Evolutionary conservation across 768 basidiomycete species (phyloP), one percentile per base, ranked within the genome.

Genomic region (Russula dissimulans): DNA sequence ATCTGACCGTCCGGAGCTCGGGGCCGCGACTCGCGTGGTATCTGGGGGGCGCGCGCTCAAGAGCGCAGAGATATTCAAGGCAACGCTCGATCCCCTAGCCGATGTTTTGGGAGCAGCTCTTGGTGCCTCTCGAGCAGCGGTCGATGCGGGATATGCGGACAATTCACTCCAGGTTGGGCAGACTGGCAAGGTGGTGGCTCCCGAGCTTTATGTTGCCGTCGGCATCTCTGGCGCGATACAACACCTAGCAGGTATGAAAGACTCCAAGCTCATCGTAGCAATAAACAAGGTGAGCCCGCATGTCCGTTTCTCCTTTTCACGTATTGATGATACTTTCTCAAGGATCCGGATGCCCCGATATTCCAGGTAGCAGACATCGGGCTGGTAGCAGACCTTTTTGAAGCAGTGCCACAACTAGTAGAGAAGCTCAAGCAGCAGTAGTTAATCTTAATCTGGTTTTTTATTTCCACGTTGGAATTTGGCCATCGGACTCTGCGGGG

Each of bases 211-310:
- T 74, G 82, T 98, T 73, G 97, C 97, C 4, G 74, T 98, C 51
- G 97, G 97, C 53, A 98, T 99, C 67, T 97, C 94, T 9, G 97
- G 97, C 17, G 97, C 97, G 14, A 99, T 98, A 67, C 97, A 99
- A 75, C 97, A 99, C 76, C 77, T 98, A 56, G 97, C 97, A 22
- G 97, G 97, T 9, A 99, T 98, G 97, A 99, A 99, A 72, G 97
- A 97, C 69, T 94, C 91, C 11, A 99, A 98, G 76, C 78, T 97
- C 64, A 99, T 99, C 62, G 95, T 97, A 36, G 97, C 97, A 4
- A 81, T 99, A 63, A 99, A 99, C 78, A 99, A 99, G 83, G 94
- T 85, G 63, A 54, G 76, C 64, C 18, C 10, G 32, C 11, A 43
- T 49, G 59, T 42, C 29, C 32, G 58, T 26, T 3, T 38, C 58